Conservation (phyloP, 352 stramenopile genomes). For the Phytophthora quininea region DNA sequence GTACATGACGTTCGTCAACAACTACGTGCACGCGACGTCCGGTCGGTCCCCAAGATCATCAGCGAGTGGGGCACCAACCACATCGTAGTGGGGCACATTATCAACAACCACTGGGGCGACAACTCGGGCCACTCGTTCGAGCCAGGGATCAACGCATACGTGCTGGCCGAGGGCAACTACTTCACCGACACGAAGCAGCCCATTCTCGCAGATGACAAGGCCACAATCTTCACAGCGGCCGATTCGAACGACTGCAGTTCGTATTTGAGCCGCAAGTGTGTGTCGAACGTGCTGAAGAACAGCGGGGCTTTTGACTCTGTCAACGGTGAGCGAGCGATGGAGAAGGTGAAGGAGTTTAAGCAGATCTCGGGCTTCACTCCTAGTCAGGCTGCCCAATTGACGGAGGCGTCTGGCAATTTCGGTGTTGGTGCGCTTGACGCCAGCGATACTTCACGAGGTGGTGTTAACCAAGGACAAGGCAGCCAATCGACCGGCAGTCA, state of each 20-base stretch:
- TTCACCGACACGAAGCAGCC: conserved; percentile 15
- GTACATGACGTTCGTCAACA: conserved; percentile 15
- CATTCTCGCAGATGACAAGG: neutral
- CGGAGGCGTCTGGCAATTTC: conserved; percentile 5
- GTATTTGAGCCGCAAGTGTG: neutral
- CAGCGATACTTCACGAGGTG: neutral
- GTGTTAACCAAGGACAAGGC: neutral
- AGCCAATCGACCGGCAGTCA: neutral
- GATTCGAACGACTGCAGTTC: neutral
- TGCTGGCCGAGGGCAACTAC: conserved; percentile 38
- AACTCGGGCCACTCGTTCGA: conserved; percentile 35
- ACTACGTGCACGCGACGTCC: conserved; percentile 20
- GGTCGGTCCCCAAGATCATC: conserved; percentile 24
- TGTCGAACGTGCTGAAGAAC: neutral
- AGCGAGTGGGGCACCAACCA: neutral
- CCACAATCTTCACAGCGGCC: neutral
- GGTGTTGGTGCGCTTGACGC: conserved; percentile 2
- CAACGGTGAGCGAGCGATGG: neutral
- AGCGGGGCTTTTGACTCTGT: conserved; percentile 7
- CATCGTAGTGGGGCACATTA: conserved; percentile 15
- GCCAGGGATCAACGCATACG: conserved; percentile 12
- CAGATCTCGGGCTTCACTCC: conserved; percentile 6
- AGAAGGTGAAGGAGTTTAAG: conserved; percentile 6
- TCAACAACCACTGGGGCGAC: conserved; percentile 39
- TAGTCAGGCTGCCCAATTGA: neutral